Conservation (phyloP, 805 yeast species). For the Candida railenensis region DNA sequence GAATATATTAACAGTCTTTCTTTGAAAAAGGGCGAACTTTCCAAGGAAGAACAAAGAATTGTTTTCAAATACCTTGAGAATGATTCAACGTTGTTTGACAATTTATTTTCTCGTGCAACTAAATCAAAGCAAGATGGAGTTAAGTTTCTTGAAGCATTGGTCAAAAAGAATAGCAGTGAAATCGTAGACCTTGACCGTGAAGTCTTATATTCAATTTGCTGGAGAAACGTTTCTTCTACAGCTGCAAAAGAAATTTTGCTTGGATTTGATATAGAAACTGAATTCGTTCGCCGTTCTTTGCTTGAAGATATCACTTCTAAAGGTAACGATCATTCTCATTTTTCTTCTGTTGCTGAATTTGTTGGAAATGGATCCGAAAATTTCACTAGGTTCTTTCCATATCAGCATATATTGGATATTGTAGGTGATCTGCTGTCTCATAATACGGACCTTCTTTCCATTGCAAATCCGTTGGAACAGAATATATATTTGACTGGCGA, state of each 20-base stretch:
- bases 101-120: conserved; percentile 13
- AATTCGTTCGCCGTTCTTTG: not conserved
- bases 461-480: conserved; percentile 48
- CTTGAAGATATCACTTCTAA: not conserved
- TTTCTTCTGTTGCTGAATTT: not conserved
- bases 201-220: not conserved
- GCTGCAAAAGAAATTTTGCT: not conserved
- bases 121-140: conserved; percentile 6
- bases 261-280: not conserved
- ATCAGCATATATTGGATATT: conserved; percentile 22
- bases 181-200: not conserved
- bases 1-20: conserved; percentile 30
- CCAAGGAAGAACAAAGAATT: conserved; percentile 19
- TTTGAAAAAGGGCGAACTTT: conserved; percentile 14
- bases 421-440: conserved; percentile 12
- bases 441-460: conserved; percentile 30
- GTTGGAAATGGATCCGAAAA: not conserved
- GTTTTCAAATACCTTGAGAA: conserved; percentile 17
- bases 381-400: conserved; percentile 12
- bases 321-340: not conserved
- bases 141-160: conserved; percentile 8
- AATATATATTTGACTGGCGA: conserved; percentile 32
- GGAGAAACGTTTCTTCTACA: not conserved
- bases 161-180: not conserved
- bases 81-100: conserved; percentile 13